Conservation (phyloP, 2,329 filamentous ascomycete species). For the Xylariaceae sp. region DNA sequence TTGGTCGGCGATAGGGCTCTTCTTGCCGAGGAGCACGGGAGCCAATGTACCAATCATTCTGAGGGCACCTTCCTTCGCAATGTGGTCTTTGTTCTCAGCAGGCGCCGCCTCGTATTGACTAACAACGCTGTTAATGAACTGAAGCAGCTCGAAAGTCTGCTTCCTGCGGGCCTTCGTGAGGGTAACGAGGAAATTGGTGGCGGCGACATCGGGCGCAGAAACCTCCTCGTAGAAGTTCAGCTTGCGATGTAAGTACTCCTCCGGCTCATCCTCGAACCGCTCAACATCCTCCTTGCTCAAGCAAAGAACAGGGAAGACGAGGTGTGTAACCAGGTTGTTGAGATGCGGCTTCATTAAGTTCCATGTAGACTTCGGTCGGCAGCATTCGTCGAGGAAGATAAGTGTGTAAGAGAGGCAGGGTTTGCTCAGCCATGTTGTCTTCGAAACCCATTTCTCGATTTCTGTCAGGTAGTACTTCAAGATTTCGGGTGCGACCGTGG, state of each 20-base stretch:
- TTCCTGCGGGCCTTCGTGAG: conserved; percentile 92
- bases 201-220: conserved; percentile 88
- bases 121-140: conserved; percentile 91
- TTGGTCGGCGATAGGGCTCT: conserved; percentile 95
- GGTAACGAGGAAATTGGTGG: conserved; percentile 92
- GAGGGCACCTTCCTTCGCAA: conserved; percentile 93
- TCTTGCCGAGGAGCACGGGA: conserved; percentile 92
- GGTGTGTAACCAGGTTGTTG: conserved; percentile 86
- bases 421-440: conserved; percentile 90
- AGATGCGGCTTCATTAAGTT: conserved; percentile 87
- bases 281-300: conserved; percentile 88
- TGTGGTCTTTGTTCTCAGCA: conserved; percentile 84
- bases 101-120: conserved; percentile 83
- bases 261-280: conserved; percentile 88
- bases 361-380: conserved; percentile 97
- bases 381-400: conserved; percentile 93
- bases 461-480: conserved; percentile 90
- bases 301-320: conserved; percentile 93
- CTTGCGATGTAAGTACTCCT: conserved; percentile 95
- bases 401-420: conserved; percentile 90
- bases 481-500: conserved; percentile 90
- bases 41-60: conserved; percentile 96
- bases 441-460: conserved; percentile 96
- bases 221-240: conserved; percentile 98
- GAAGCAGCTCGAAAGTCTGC: conserved; percentile 90